Conservation (phyloP, 2,329 filamentous ascomycete species). For the Fusarium scirpi region DNA sequence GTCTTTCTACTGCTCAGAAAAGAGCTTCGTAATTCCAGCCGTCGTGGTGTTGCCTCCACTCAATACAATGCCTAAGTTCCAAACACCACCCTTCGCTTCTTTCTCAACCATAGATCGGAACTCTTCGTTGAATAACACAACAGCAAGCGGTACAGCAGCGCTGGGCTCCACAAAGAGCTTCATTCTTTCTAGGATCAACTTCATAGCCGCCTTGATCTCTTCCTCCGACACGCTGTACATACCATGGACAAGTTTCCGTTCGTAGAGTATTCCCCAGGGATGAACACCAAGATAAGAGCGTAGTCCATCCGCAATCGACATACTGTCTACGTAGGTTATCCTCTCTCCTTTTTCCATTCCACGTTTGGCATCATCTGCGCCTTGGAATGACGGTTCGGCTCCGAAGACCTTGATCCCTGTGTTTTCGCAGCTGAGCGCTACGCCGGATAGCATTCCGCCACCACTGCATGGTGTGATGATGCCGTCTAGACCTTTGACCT, state of each 20-base stretch:
- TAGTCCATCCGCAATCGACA: neutral
- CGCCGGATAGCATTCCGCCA: neutral
- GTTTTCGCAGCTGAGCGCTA: neutral
- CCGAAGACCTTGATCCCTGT: constrained; percentile 5
- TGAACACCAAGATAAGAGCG: neutral
- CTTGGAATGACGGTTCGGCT: neutral
- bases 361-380: constrained; percentile 8
- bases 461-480: constrained; percentile 3
- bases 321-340: neutral
- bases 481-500: neutral
- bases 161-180: constrained; percentile 3
- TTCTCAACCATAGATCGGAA: constrained; percentile 2
- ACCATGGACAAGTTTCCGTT: neutral
- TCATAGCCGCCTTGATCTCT: neutral
- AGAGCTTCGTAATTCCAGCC: neutral
- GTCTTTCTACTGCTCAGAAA: neutral
- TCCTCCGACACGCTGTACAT: constrained; percentile 9
- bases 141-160: neutral
- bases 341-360: neutral
- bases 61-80: constrained; percentile 1
- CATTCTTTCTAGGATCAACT: neutral
- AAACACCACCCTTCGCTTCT: neutral
- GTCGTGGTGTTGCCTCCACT: constrained; percentile 3
- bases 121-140: neutral
- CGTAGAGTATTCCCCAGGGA: neutral